Percentiles rank a stretch among this genome's conserved stretches.
Evolutionary conservation across 768 basidiomycete genomes (phyloP).

Genomic region (Naganishia randhawae): DNA sequence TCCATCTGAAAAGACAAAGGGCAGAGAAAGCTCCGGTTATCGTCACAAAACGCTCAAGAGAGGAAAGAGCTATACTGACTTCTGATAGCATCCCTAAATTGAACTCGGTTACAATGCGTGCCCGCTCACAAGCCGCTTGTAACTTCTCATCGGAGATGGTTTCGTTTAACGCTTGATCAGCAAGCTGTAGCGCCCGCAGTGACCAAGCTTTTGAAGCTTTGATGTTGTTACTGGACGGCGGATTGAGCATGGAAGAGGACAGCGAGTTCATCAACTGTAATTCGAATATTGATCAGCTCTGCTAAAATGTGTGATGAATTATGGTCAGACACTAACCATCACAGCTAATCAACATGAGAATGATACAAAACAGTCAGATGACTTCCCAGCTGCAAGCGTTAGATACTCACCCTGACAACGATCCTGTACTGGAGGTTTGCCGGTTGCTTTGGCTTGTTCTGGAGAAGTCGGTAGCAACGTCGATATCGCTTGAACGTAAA

Average conservation of each 20-base stretch:
- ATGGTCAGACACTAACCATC: not conserved
- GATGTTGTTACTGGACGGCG: slow-evolving; percentile 37
- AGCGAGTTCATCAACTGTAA: slow-evolving; percentile 47
- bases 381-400: not conserved
- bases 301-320: not conserved
- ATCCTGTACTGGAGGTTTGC: slow-evolving; percentile 35
- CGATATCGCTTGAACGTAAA: slow-evolving; percentile 47
- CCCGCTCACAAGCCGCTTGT: slow-evolving; percentile 36
- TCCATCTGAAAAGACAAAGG: slow-evolving; percentile 39
- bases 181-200: slow-evolving; percentile 38
- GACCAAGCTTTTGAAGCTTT: slow-evolving; percentile 46
- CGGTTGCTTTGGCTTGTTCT: slow-evolving; percentile 13
- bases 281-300: not conserved
- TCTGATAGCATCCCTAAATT: slow-evolving; percentile 48
- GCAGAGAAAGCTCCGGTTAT: not conserved
- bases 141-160: slow-evolving; percentile 13
- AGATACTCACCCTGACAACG: slow-evolving; percentile 46
- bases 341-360: not conserved
- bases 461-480: slow-evolving; percentile 40
- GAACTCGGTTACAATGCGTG: slow-evolving; percentile 40
- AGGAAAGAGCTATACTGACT: too few relatives aligned
- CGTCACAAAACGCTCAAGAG: not conserved
- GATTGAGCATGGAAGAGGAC: slow-evolving; percentile 43
- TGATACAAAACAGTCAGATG: not conserved
- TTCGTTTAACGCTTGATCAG: slow-evolving; percentile 35